phyloP scores from a whole-genome alignment of 2,329 filamentous ascomycete genomes.

The Penicillium sp. region DNA sequence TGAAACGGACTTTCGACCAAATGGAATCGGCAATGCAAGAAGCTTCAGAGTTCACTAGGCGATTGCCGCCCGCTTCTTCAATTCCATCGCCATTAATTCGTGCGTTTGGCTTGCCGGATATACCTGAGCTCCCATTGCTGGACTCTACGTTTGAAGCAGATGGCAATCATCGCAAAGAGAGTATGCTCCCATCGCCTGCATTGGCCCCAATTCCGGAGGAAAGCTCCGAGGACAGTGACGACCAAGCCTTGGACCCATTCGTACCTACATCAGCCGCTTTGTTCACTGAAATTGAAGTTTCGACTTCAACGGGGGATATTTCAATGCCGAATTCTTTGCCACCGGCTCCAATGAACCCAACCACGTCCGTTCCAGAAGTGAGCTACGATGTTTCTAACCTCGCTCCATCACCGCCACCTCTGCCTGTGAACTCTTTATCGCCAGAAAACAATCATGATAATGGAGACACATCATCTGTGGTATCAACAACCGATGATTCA shows the following conservation, averaged over 20 bases:
- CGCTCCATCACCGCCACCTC: not conserved
- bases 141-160: not conserved
- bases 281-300: not conserved
- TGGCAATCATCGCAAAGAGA: not conserved
- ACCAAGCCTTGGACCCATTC: not conserved
- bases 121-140: not conserved
- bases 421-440: not conserved
- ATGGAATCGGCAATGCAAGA: not conserved
- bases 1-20: not conserved
- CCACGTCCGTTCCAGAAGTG: not conserved
- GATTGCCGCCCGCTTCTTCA: not conserved
- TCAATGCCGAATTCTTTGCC: not conserved
- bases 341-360: not conserved
- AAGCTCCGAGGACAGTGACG: not conserved
- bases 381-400: not conserved
- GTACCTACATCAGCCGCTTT: not conserved
- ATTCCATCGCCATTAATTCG: not conserved
- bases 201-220: not conserved
- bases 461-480: slow-evolving; percentile 13
- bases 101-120: not conserved
- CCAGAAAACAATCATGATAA: not conserved
- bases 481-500: slow-evolving; percentile 12
- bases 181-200: not conserved
- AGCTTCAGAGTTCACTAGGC: not conserved
- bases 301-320: not conserved